Percentiles rank a stretch among this genome's conserved stretches.
These are phyloP conservation scores for Fomes fomentarius DNA, from an alignment of 1,284 basidiomycete species.

Conservation along the genomic window DNA sequence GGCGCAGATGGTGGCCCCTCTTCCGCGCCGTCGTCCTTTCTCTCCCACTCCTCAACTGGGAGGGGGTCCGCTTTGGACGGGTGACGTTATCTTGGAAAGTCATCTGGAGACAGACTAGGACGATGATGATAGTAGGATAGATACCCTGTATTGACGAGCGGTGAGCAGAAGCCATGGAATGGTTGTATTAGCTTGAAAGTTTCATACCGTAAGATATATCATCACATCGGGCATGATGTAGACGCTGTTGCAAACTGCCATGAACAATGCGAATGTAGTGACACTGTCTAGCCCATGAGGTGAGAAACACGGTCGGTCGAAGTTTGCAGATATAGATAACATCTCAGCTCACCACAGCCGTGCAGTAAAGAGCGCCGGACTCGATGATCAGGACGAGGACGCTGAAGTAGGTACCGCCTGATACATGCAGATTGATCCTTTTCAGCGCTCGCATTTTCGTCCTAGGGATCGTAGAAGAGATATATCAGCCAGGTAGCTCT, in stretches of 20 bases:
- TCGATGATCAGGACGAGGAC: background rate
- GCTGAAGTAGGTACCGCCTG: background rate
- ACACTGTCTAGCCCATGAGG: too few species aligned
- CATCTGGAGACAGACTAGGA: constrained; percentile 4
- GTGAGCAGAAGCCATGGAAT: background rate
- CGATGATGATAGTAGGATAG: constrained; percentile 11
- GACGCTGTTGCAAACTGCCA: background rate
- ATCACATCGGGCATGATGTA: constrained; percentile 3
- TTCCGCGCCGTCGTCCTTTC: too few species aligned
- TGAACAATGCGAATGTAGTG: background rate
- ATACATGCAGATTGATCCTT: background rate
- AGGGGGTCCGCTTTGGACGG: too few species aligned
- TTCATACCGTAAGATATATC: background rate
- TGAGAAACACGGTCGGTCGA: too few species aligned
- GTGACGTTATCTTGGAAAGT: constrained; percentile 2
- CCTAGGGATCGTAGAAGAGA: background rate
- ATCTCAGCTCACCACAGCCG: background rate
- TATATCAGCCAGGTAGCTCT: background rate
- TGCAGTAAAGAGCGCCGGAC: background rate
- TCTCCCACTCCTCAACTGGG: too few species aligned
- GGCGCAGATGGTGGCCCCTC: too few species aligned
- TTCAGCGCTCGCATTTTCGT: background rate
- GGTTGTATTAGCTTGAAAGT: background rate
- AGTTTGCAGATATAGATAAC: background rate
- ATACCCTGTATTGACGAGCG: constrained; percentile 1